Percentiles rank a stretch among this genome's conserved stretches.
Evolutionary conservation across 2,329 filamentous ascomycete genomes (phyloP).

Genomic region (Diplodia seriata): DNA sequence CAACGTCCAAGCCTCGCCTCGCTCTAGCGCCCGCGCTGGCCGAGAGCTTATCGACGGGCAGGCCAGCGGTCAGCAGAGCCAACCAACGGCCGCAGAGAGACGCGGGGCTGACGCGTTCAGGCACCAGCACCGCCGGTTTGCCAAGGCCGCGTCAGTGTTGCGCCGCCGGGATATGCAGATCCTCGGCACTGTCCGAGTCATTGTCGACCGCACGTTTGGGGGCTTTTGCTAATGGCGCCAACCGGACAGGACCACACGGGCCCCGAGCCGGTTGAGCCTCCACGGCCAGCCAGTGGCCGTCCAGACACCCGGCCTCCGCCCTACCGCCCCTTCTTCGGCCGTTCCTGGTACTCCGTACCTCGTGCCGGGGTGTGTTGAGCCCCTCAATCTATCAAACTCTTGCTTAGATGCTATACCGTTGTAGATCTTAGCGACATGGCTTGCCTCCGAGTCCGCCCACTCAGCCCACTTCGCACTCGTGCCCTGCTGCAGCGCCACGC

Average conservation of each 20-base stretch:
- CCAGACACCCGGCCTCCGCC: not conserved
- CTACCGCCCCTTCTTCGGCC: slow-evolving; percentile 18
- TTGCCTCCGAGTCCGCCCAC: not conserved
- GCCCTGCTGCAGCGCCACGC: slow-evolving; percentile 21
- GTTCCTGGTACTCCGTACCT: not conserved
- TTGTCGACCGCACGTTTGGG: slow-evolving; percentile 9
- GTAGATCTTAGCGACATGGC: not conserved
- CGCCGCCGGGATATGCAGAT: slow-evolving; percentile 23
- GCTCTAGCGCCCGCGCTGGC: slow-evolving; percentile 9
- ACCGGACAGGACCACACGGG: not conserved
- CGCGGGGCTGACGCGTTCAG: slow-evolving; percentile 24
- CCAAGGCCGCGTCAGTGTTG: slow-evolving; percentile 24
- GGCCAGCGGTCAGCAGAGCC: not conserved
- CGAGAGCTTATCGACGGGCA: not conserved
- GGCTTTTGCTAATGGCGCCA: slow-evolving; percentile 4
- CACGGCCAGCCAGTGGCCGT: not conserved
- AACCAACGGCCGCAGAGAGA: not conserved
- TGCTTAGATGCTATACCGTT: not conserved
- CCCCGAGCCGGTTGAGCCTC: not conserved
- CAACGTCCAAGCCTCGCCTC: not conserved
- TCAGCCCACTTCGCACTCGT: slow-evolving; percentile 2
- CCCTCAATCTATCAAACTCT: slow-evolving; percentile 18
- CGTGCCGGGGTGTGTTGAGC: not conserved
- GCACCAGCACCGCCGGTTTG: not conserved
- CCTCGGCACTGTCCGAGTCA: slow-evolving; percentile 3